Conservation (phyloP, 345 rosid species). For the Sonneratia alba region DNA sequence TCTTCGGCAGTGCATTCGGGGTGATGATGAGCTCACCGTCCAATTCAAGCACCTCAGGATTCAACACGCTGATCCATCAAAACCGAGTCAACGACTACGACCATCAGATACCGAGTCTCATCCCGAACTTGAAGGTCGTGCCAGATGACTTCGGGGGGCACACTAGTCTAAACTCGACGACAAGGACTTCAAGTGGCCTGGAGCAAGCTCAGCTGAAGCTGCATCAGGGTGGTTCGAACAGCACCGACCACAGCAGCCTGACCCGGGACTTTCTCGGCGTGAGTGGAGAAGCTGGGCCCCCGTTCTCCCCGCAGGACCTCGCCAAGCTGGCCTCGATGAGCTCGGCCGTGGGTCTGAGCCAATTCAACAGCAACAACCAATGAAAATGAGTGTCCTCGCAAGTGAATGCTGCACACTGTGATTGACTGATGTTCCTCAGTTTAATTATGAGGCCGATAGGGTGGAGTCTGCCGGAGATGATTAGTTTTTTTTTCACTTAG, state of each 20-base stretch:
- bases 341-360: conserved; percentile 13
- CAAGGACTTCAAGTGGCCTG: conserved; percentile 1
- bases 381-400: too few species aligned
- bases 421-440: too few species aligned
- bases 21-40: conserved; percentile 14
- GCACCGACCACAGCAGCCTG: conserved; percentile 18
- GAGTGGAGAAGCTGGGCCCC: conserved; percentile 25
- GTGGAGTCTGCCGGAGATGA: too few species aligned
- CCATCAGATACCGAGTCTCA: neutral
- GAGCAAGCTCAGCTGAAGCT: conserved; percentile 4
- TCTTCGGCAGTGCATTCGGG: conserved; percentile 13
- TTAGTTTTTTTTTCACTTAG: too few species aligned
- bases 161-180: neutral
- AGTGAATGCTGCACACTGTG: too few species aligned
- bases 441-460: too few species aligned
- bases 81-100: neutral
- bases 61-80: neutral
- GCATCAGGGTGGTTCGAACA: conserved; percentile 6
- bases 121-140: neutral
- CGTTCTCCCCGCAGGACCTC: conserved; percentile 33
- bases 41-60: conserved; percentile 7
- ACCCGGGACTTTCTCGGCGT: conserved; percentile 72
- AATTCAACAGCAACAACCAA: neutral
- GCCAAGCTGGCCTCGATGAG: conserved; percentile 26
- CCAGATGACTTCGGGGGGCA: neutral